phyloP scores from a whole-genome alignment of 345 rosid species.

The Brassica cretica region DNA sequence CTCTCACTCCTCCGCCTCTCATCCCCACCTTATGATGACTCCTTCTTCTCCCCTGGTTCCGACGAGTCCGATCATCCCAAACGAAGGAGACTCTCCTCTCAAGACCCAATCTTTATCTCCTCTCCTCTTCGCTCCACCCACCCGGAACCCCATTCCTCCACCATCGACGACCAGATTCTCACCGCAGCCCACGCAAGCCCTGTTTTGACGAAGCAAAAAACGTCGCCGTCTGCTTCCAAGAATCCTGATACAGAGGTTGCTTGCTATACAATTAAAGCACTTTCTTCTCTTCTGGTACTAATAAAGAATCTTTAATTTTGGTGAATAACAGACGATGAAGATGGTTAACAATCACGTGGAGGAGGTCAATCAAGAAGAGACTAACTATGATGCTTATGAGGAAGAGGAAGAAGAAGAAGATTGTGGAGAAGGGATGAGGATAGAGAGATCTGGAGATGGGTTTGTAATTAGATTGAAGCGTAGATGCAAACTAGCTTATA shows the following conservation, averaged over 20 bases:
- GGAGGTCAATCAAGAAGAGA: not conserved
- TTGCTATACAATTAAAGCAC: not conserved
- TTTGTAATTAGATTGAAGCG: conserved; percentile 38
- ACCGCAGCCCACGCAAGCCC: not conserved
- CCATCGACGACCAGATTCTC: not conserved
- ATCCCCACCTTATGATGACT: conserved; percentile 23
- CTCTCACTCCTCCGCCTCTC: conserved; percentile 38
- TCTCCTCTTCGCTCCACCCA: conserved; percentile 19
- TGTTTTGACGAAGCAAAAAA: conserved; percentile 23
- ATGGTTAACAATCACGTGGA: not conserved
- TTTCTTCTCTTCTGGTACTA: not conserved
- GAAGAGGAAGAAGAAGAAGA: conserved; percentile 32
- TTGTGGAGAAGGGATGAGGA: conserved; percentile 42
- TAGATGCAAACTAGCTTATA: conserved; percentile 33
- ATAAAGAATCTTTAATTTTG: conserved; percentile 13
- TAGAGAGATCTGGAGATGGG: conserved; percentile 44
- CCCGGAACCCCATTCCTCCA: conserved; percentile 10
- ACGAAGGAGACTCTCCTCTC: conserved; percentile 25
- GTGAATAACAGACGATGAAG: not conserved
- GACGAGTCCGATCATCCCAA: conserved; percentile 28
- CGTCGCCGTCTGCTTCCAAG: conserved; percentile 23
- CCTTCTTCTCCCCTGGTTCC: conserved; percentile 33
- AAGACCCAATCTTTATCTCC: conserved; percentile 9
- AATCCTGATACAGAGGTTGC: conserved; percentile 19
- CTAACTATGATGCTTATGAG: conserved; percentile 23